Evolutionary conservation across 2,329 filamentous ascomycete species (phyloP), one percentile per base, ranked within the genome.

Genomic region (Emmonsia crescens): DNA sequence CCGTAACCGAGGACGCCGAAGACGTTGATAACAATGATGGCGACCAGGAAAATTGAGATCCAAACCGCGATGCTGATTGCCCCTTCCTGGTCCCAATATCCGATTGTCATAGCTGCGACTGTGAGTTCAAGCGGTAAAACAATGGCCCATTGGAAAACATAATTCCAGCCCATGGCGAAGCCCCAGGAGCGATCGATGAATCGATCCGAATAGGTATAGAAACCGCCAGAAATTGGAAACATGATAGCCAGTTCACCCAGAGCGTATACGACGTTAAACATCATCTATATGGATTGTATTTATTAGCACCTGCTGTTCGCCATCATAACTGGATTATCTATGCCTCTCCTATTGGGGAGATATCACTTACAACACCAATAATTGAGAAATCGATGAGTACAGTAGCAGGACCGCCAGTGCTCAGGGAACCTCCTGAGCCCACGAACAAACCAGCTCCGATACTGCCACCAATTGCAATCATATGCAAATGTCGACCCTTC

Each of bases 1-100:
- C 89, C 89, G 66, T 93, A 94, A 24, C 86, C 88, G 71, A 89
- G 89, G 67, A 96, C 86, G 52, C 90, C 89, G 69, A 90, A 92
- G 64, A 93, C 74, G 71, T 95, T 95, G 75, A 95, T 93, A 51
- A 74, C 66, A 57, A 92, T 78, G 67, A 94, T 91, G 57, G 85
- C 69, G 36, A 85, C 59, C 49, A 93, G 80, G 73, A 95, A 96
- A 48, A 95, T 75, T 58, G 88, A 83, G 51, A 95, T 88, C 71
- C 73, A 74, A 14, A 73, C 70, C 21, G 72, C 76, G 61, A 79
- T 69, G 36, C 66, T 66, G 57, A 74, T 63, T 42, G 64, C 66
- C 48, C 63, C n/a, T n/a, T n/a, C n/a, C n/a, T n/a, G n/a, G n/a
- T n/a, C 63, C 90, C 90, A 95, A 71, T 87, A 94, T 24, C 85